Conservation (phyloP, 441 rosid species). For the Populus hybrid region DNA sequence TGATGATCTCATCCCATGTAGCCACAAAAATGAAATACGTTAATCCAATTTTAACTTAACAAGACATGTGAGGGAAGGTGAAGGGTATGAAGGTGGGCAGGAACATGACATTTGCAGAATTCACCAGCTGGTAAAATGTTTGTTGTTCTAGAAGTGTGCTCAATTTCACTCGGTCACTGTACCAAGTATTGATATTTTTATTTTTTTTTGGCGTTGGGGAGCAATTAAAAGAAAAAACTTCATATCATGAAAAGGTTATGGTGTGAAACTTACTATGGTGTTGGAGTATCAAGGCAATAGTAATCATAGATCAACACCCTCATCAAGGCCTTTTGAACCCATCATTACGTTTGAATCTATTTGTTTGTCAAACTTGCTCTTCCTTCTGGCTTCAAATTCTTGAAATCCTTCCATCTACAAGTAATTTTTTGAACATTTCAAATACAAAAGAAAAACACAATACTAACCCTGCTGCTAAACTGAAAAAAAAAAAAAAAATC, state of each 20-base stretch:
- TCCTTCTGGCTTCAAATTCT: conserved; percentile 88
- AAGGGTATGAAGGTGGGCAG: not conserved
- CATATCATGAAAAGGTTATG: not conserved
- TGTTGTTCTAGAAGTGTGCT: not conserved
- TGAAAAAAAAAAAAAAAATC: not conserved
- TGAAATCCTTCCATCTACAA: conserved; percentile 84
- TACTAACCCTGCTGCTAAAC: not conserved
- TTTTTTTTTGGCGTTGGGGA: too few species aligned
- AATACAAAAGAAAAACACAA: not conserved
- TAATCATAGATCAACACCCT: conserved; percentile 74
- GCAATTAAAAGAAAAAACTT: not conserved
- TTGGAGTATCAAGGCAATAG: not conserved
- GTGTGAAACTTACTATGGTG: conserved; percentile 15
- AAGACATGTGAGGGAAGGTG: not conserved
- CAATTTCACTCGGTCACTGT: not conserved
- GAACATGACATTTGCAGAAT: not conserved
- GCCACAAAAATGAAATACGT: not conserved
- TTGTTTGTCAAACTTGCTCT: conserved; percentile 93
- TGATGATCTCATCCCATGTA: not conserved
- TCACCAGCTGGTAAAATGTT: not conserved
- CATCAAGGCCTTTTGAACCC: conserved; percentile 85
- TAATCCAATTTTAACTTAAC: not conserved
- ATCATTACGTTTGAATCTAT: conserved; percentile 97
- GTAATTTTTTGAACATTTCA: conserved; percentile 2
- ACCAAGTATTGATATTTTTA: too few species aligned